Evolutionary conservation across 2,329 filamentous ascomycete species (phyloP).

Genomic region (Podosphaera aphanis): DNA sequence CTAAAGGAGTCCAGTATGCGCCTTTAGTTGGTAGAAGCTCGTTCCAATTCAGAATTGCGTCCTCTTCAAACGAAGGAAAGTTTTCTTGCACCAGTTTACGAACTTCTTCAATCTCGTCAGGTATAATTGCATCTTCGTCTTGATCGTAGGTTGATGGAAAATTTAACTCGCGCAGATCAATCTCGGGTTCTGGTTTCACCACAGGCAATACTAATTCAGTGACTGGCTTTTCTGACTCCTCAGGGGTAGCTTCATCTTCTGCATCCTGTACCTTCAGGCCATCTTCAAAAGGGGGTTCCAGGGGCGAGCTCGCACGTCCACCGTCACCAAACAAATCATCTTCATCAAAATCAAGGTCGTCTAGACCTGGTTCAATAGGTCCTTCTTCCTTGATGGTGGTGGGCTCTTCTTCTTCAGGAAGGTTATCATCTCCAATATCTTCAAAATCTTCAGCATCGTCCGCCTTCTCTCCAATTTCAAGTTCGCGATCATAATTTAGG

Average conservation of each 20-base stretch:
- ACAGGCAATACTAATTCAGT: conserved; percentile 3
- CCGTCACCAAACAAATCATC: conserved; percentile 48
- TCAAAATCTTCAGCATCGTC: conserved; percentile 80
- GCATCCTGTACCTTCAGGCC: conserved; percentile 7
- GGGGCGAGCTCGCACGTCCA: conserved; percentile 16
- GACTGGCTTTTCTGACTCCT: conserved; percentile 4
- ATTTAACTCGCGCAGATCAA: conserved; percentile 20
- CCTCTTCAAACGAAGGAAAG: conserved; percentile 60
- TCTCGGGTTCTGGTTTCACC: conserved; percentile 5
- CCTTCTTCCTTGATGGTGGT: conserved; percentile 6
- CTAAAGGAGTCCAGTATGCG: conserved; percentile 56
- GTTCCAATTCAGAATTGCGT: conserved; percentile 55
- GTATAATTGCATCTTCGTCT: conserved; percentile 37
- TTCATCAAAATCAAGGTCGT: conserved; percentile 32
- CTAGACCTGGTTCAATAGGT: conserved; percentile 13
- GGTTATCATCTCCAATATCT: conserved; percentile 77
- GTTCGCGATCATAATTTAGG: conserved; percentile 19
- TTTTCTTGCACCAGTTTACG: conserved; percentile 56
- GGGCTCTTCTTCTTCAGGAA: conserved; percentile 52
- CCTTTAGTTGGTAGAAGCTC: conserved; percentile 63
- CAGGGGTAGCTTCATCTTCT: not conserved
- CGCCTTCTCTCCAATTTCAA: conserved; percentile 56
- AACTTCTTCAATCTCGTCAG: conserved; percentile 46
- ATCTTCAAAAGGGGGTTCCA: conserved; percentile 13
- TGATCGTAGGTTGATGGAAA: conserved; percentile 19